Percentiles rank a stretch among this genome's conserved stretches.
Evolutionary conservation across 106 monocot species (phyloP).

Genomic region (Gastrodia elata): DNA sequence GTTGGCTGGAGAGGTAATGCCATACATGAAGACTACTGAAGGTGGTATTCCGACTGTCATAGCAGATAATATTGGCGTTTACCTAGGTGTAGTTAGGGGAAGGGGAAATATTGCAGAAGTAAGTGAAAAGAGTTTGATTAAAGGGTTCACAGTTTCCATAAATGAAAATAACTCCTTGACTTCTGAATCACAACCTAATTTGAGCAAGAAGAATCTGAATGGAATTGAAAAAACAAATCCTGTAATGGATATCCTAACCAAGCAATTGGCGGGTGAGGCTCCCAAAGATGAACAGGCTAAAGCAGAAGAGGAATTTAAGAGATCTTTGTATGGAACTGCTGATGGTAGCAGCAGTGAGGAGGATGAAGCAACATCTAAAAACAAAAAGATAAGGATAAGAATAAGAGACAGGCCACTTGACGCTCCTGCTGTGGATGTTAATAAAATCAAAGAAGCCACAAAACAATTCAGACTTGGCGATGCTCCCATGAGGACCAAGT

Average conservation of each 20-base stretch:
- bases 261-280: slow-evolving; percentile 34
- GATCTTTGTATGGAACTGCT: slow-evolving; percentile 58
- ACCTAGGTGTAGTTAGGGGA: slow-evolving; percentile 78
- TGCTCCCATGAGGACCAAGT: slow-evolving; percentile 58
- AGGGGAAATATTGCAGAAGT: slow-evolving; percentile 81
- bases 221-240: slow-evolving; percentile 28
- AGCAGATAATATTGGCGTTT: slow-evolving; percentile 89
- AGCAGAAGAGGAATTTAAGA: slow-evolving; percentile 92
- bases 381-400: slow-evolving; percentile 64
- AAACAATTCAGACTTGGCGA: slow-evolving; percentile 60
- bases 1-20: slow-evolving; percentile 87
- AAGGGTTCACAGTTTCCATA: slow-evolving; percentile 34
- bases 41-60: slow-evolving; percentile 65
- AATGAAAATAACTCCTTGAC: slow-evolving; percentile 34
- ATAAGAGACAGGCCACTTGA: slow-evolving; percentile 73
- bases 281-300: slow-evolving; percentile 77
- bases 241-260: slow-evolving; percentile 34
- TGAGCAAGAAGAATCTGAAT: slow-evolving; percentile 10
- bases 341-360: slow-evolving; percentile 90
- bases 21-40: slow-evolving; percentile 92
- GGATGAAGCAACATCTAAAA: slow-evolving; percentile 64
- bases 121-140: slow-evolving; percentile 83
- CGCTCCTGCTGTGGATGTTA: slow-evolving; percentile 56
- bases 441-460: slow-evolving; percentile 93
- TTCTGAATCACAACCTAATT: slow-evolving; percentile 17